Evolutionary conservation across 495 filamentous ascomycete genomes (phyloP), one percentile per base, ranked within the genome.

Genomic region (Aspergillus nidulans): DNA sequence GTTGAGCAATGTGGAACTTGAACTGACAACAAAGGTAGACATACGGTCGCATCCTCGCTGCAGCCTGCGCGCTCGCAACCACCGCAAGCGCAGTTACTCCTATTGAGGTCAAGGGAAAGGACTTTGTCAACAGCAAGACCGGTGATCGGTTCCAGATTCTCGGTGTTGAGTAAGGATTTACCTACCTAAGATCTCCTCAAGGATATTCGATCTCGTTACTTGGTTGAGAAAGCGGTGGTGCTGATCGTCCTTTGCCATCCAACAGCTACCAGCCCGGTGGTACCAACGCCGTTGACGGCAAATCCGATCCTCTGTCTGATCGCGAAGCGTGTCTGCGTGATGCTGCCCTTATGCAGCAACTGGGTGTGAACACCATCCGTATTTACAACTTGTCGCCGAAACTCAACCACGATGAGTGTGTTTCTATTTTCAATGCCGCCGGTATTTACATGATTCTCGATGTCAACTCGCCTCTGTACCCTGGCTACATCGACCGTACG

Each of bases 311-410:
- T 45, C 77, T 97, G 46, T 90, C 81, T 63, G 78, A 96, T 67
- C 77, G 74, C 21, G 80, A 84, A 25, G 76, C 81, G 50, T 97
- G 92, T 76, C 72, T 92, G 61, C 86, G 92, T 46, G 92, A 97
- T 79, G 92, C 94, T 46, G 91, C 91, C 9, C 75, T 97, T 21
- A 90, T 97, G 83, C 92, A 97, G 77, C 68, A 79, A 23, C 77
- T 97, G 52, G 88, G 86, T 72, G 72, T 94, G 58, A 96, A 97
- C 77, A 86, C 90, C 25, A 92, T 97, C 69, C 89, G 92, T 57
- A 83, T 94, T 8, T 97, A 97, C 79, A 97, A 96, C 77, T 67
- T 97, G 50, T 84, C 89, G 64, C 92, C 92, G 10, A 73, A 81
- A 42, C 63, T 90, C 55, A 88, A 95, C 76, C 92, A 97, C 71